Evolutionary conservation across 768 basidiomycete species (phyloP).

Genomic region (Rhodotorula babjevae): DNA sequence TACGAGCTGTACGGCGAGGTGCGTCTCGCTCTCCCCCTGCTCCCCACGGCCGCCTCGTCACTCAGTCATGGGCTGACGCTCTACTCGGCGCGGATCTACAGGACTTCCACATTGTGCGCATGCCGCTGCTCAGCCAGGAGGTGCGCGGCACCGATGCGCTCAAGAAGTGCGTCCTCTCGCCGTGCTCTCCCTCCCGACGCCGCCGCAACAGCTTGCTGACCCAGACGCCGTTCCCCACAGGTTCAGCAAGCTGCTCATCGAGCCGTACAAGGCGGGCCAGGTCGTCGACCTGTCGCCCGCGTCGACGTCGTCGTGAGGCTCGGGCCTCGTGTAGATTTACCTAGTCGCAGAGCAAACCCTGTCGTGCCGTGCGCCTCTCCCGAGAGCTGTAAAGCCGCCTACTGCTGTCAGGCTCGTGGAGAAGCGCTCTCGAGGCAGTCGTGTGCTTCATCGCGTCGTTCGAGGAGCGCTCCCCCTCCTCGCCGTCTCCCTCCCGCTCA

Average conservation of each 20-base stretch:
- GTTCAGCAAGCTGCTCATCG: slow-evolving; percentile 41
- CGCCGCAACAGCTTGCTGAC: too few species aligned
- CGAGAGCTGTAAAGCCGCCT: too few species aligned
- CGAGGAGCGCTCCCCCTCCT: too few species aligned
- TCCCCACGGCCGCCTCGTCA: too few species aligned
- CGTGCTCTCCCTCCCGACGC: not conserved
- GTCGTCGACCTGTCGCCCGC: slow-evolving; percentile 21
- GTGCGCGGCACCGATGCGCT: slow-evolving; percentile 92
- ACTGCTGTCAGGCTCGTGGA: too few species aligned
- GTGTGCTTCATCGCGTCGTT: too few species aligned
- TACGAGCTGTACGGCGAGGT: slow-evolving; percentile 63
- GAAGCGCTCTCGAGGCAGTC: too few species aligned
- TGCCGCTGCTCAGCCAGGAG: slow-evolving; percentile 92
- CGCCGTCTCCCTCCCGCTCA: not conserved
- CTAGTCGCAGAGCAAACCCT: not conserved
- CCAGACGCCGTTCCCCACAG: slow-evolving; percentile 3
- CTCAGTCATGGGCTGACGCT: too few species aligned
- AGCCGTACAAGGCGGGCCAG: slow-evolving; percentile 38
- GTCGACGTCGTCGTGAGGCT: not conserved
- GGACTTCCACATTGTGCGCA: slow-evolving; percentile 92
- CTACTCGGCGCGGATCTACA: too few species aligned
- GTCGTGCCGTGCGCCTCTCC: not conserved
- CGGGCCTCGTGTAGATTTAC: not conserved
- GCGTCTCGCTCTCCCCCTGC: not conserved
- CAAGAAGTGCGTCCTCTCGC: slow-evolving; percentile 50